Percentiles rank a stretch among this genome's conserved stretches.
phyloP scores from a whole-genome alignment of 108 stramenopile genomes.

The Discostella stelligeroides region DNA sequence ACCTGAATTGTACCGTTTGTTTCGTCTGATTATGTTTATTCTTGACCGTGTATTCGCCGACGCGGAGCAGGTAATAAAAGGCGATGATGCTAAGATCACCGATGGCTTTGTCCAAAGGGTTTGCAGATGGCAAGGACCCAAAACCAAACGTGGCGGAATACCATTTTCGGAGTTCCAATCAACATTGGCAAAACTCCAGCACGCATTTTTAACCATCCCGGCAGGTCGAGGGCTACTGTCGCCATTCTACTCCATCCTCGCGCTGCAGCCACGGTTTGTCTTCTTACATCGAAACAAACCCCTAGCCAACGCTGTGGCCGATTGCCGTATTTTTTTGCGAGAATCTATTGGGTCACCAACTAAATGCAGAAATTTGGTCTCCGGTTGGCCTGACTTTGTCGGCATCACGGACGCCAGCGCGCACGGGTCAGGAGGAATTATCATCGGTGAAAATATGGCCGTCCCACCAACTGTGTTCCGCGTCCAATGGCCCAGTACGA shows the following conservation, averaged over 20 bases:
- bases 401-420: background rate
- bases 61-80: too few species aligned
- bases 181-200: background rate
- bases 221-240: constrained; percentile 7
- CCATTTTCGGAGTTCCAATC: constrained; percentile 18
- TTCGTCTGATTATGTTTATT: too few species aligned
- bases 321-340: background rate
- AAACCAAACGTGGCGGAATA: background rate
- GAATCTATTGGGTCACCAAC: constrained; percentile 2
- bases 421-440: background rate
- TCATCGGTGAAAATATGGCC: too few species aligned
- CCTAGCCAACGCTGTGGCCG: background rate
- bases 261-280: background rate
- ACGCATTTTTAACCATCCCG: constrained; percentile 15
- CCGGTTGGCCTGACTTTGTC: background rate
- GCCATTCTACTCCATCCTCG: constrained; percentile 1
- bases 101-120: too few species aligned
- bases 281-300: constrained; percentile 9
- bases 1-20: too few species aligned
- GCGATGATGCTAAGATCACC: too few species aligned
- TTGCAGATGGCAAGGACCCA: too few species aligned
- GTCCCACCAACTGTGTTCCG: too few species aligned
- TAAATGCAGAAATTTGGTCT: background rate
- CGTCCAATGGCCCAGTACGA: too few species aligned
- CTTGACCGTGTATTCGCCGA: too few species aligned